phyloP scores from a whole-genome alignment of 768 basidiomycete genomes.

The Rhizopogon vulgaris region DNA sequence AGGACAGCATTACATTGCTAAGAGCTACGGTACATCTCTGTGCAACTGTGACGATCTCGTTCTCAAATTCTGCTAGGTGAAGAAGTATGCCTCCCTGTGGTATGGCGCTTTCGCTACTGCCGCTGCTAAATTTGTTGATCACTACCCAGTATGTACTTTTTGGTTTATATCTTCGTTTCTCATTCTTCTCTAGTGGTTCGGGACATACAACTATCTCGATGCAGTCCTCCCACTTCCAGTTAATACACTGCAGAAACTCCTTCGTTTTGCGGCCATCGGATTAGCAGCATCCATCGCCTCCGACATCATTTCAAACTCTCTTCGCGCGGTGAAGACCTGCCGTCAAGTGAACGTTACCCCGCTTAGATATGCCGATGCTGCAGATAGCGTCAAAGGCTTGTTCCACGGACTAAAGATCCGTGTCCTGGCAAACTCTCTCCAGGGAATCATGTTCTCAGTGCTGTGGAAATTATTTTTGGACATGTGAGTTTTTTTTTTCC shows the following conservation, averaged over 20 bases:
- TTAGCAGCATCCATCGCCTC: slow-evolving; percentile 82
- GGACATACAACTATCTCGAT: slow-evolving; percentile 78
- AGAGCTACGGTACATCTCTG: slow-evolving; percentile 46
- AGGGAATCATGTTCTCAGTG: slow-evolving; percentile 86
- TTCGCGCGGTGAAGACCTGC: slow-evolving; percentile 94
- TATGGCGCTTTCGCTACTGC: slow-evolving; percentile 91
- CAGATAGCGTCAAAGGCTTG: slow-evolving; percentile 70
- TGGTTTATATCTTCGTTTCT: background rate
- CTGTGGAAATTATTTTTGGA: slow-evolving; percentile 91
- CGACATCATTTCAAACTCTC: slow-evolving; percentile 81
- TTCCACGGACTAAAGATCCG: slow-evolving; percentile 88
- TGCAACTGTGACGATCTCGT: background rate
- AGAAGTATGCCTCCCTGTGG: slow-evolving; percentile 70
- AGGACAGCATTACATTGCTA: slow-evolving; percentile 59
- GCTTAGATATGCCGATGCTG: slow-evolving; percentile 76
- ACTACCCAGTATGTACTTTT: slow-evolving; percentile 64
- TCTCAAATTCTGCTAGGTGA: slow-evolving; percentile 40
- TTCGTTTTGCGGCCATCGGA: slow-evolving; percentile 85
- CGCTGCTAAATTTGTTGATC: slow-evolving; percentile 88
- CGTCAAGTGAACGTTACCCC: slow-evolving; percentile 81
- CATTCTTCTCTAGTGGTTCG: slow-evolving; percentile 60
- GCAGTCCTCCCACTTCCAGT: slow-evolving; percentile 51
- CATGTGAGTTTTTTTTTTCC: slow-evolving; percentile 47
- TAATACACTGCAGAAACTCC: slow-evolving; percentile 50
- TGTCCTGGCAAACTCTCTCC: slow-evolving; percentile 84